phyloP scores from a whole-genome alignment of 164 flowering plant species.

The Santalum album region DNA sequence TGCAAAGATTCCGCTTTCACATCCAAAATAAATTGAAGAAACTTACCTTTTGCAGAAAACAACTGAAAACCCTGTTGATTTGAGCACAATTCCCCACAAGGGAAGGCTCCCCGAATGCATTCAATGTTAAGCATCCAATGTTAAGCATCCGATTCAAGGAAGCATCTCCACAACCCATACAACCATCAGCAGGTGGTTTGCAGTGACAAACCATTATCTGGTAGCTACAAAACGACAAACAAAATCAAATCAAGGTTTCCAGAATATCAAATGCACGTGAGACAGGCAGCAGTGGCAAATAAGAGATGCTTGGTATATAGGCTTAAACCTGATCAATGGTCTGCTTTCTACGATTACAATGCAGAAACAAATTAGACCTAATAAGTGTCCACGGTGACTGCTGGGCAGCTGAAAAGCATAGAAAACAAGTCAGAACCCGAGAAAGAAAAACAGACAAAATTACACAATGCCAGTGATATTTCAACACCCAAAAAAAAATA shows the following conservation, averaged over 20 bases:
- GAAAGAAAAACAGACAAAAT: neutral
- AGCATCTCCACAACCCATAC: slow-evolving; percentile 75
- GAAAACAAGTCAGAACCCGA: slow-evolving; percentile 1
- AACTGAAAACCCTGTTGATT: slow-evolving; percentile 67
- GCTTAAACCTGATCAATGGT: slow-evolving; percentile 79
- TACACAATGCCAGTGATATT: neutral
- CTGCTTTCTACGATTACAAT: slow-evolving; percentile 71
- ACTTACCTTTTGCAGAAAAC: neutral
- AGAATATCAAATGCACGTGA: no score
- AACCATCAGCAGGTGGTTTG: slow-evolving; percentile 55
- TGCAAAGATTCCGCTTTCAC: neutral
- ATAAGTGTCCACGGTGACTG: slow-evolving; percentile 53
- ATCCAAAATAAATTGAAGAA: neutral
- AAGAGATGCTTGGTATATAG: neutral
- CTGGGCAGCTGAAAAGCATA: slow-evolving; percentile 36
- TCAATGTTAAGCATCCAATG: slow-evolving; percentile 97
- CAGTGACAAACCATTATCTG: slow-evolving; percentile 99
- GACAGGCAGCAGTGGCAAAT: neutral
- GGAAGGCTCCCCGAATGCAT: slow-evolving; percentile 86
- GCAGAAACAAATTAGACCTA: slow-evolving; percentile 65
- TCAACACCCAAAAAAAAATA: no score
- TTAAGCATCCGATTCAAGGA: slow-evolving; percentile 93
- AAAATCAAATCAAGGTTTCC: no score
- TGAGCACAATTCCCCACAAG: slow-evolving; percentile 88
- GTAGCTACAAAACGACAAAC: slow-evolving; percentile 43